Base-by-base conservation (phyloP, 345 rosid species). In the Gossypium stocksii region DNA sequence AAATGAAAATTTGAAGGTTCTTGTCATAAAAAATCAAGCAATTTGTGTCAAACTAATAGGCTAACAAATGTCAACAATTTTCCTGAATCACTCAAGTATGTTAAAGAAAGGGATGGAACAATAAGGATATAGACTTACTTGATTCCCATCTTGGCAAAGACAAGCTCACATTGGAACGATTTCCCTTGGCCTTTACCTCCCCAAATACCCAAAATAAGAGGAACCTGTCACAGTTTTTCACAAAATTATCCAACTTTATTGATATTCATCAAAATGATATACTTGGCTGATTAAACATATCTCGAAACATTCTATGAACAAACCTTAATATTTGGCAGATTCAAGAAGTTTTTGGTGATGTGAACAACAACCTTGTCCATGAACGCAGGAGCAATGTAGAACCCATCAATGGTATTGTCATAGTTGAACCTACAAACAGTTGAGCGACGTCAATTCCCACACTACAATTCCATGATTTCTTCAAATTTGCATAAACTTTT, bases 181-280 rank as follows among this genome's bases (percentile, higher is more conserved):
- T 94, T 94, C 70, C 97, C 98, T 74, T 94, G 98, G 53, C 97
- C 98, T 83, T 94, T 94, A 82, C 98, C 98, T 91, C 97, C 98
- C 98, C 98, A 94, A 0, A 94, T 70, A 81, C 98, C 98, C 88
- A 94, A 85, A 70, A 94, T 92, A 73, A 94, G 92, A 68, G 98
- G 97, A 86, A 94, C 79, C 98, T 94, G 75, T 34, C 63, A 49
- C 67, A 23, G 9, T 49, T 19, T 12, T 34, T 59, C 11, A 46
- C 54, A 22, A 66, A 34, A 25, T 6, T 19, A 29, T 17, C 41
- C 52, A 14, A 66, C 14, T n/a, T 13, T 22, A 2, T n/a, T 16
- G 15, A 10, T 17, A 16, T 22, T 73, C 65, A 68, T 52, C 66
- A 4, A 29, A 23, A 19, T 7, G 1, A 59, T 17, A 69, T 1